Percentiles rank a stretch among this genome's conserved stretches.
Conservation (phyloP, 805 yeast genomes). For the Yarrowia sp. region DNA sequence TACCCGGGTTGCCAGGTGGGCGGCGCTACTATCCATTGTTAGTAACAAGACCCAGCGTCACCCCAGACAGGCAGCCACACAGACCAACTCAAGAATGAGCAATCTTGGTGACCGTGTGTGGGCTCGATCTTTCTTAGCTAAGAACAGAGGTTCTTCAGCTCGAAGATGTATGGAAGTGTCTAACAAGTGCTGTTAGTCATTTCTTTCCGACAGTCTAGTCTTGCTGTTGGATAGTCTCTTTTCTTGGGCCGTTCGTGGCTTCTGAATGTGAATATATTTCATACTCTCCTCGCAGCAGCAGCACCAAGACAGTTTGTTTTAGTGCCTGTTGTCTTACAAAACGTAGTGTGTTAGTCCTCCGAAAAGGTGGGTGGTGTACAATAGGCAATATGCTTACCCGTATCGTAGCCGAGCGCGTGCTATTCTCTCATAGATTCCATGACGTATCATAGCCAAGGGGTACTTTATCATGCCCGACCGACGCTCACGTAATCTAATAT, state of each 20-base stretch:
- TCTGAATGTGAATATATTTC: slow-evolving; percentile 21
- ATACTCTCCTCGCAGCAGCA: neutral
- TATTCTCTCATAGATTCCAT: neutral
- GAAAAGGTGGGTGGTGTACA: neutral
- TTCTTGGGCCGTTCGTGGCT: neutral
- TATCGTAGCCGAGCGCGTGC: neutral
- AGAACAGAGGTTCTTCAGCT: too few species aligned
- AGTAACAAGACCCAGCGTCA: neutral
- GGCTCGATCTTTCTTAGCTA: too few species aligned
- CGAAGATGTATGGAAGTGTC: too few species aligned
- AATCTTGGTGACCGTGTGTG: too few species aligned
- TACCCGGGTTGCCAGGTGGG: slow-evolving; percentile 10
- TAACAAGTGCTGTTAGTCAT: too few species aligned
- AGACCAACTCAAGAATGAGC: too few species aligned
- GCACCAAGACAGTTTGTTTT: neutral
- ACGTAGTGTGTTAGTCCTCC: neutral
- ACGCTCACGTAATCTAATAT: slow-evolving; percentile 2
- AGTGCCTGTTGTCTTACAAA: slow-evolving; percentile 8
- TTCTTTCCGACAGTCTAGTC: neutral
- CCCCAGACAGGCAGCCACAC: neutral
- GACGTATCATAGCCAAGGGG: neutral
- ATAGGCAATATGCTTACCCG: neutral
- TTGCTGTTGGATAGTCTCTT: neutral
- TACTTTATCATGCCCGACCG: neutral
- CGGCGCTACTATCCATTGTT: slow-evolving; percentile 24